Evolutionary conservation across 2,329 filamentous ascomycete genomes (phyloP).

Genomic region (Colletotrichum trifolii): DNA sequence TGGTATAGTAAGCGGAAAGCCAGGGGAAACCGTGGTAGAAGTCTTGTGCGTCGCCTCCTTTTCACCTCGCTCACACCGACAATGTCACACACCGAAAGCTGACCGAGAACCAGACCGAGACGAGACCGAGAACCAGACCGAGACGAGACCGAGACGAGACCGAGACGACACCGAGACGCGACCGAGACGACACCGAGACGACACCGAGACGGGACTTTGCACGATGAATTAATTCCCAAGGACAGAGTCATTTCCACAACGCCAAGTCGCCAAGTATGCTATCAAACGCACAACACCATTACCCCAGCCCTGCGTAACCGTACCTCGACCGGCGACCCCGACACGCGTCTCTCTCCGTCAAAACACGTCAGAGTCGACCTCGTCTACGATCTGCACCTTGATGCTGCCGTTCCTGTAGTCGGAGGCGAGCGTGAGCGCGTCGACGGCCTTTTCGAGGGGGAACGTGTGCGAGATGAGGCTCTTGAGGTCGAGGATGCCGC

Average conservation of each 20-base stretch:
- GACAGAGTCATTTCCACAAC: background rate
- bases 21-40: no score
- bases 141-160: no score
- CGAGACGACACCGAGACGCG: no score
- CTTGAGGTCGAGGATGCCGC: constrained; percentile 70
- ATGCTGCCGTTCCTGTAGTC: constrained; percentile 48
- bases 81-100: no score
- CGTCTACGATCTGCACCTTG: constrained; percentile 50
- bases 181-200: no score
- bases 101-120: no score
- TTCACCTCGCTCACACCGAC: no score
- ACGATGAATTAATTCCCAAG: background rate
- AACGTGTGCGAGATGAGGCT: constrained; percentile 72
- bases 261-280: constrained; percentile 13
- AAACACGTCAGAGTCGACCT: constrained; percentile 29
- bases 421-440: constrained; percentile 56
- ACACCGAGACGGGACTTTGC: no score
- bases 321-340: background rate
- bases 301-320: background rate
- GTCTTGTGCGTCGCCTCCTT: no score
- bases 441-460: constrained; percentile 68
- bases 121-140: no score
- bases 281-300: background rate
- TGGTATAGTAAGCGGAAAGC: no score
- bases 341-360: background rate